Conservation (phyloP, 768 basidiomycete genomes). For the Phanerochaete sordida region DNA sequence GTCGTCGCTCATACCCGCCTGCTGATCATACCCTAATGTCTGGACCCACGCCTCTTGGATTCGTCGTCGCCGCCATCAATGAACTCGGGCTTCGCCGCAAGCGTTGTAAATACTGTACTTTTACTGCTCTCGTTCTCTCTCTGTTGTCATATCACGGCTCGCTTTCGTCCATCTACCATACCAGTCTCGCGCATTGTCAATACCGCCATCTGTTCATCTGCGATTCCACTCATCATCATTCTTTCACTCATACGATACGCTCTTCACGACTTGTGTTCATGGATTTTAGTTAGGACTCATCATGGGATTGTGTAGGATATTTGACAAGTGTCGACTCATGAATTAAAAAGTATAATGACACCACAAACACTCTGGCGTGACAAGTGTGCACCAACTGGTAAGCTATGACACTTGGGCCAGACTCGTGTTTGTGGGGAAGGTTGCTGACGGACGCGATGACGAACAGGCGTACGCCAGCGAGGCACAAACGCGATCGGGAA, state of each 20-base stretch:
- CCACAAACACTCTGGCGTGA: background rate
- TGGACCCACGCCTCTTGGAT: no score
- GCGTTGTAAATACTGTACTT: conserved; percentile 3
- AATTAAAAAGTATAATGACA: background rate
- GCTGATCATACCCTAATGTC: background rate
- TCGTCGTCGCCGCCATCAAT: background rate
- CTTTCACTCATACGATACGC: background rate
- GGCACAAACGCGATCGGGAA: no score
- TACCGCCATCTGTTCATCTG: background rate
- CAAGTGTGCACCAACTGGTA: no score
- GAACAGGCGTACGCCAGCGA: no score
- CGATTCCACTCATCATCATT: background rate
- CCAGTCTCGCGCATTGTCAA: background rate
- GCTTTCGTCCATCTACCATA: background rate
- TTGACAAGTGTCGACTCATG: background rate
- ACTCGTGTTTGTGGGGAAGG: no score
- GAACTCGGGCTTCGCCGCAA: background rate
- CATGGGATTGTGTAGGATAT: background rate
- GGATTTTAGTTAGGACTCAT: background rate
- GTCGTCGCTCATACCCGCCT: background rate
- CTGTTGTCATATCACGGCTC: background rate
- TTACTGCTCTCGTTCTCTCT: background rate
- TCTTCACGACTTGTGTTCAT: background rate
- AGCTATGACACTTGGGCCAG: no score
- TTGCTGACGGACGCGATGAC: no score